Percentiles rank a stretch among this genome's conserved stretches.
Conservation (phyloP, 306 rosid species). For the Prunus mume region DNA sequence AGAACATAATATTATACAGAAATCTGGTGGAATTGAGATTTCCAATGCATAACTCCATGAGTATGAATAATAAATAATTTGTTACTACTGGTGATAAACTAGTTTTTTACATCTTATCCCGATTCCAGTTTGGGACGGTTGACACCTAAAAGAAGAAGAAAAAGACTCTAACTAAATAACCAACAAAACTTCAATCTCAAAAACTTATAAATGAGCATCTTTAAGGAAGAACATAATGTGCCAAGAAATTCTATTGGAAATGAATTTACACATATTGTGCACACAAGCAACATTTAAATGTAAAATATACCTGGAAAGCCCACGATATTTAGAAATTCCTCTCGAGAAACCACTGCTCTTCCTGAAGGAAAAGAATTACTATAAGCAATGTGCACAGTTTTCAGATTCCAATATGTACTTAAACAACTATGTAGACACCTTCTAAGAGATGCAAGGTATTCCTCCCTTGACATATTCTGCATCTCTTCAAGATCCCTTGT, state of each 20-base stretch:
- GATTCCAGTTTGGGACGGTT: not conserved
- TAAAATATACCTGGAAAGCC: conserved; percentile 75
- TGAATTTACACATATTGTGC: not conserved
- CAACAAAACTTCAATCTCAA: not conserved
- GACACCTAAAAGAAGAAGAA: not conserved
- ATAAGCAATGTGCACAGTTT: conserved; percentile 26
- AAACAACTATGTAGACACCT: conserved; percentile 43
- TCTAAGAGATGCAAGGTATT: conserved; percentile 91
- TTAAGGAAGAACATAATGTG: not conserved
- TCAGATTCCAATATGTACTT: conserved; percentile 15
- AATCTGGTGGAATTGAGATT: not conserved
- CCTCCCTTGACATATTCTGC: conserved; percentile 94
- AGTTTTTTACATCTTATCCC: not conserved
- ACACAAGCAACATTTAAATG: conserved; percentile 14
- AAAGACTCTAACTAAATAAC: not conserved
- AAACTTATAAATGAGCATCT: not conserved
- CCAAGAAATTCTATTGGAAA: not conserved
- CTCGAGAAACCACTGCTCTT: conserved; percentile 99
- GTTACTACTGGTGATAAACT: not conserved
- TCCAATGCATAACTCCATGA: not conserved
- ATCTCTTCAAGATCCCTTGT: conserved; percentile 97
- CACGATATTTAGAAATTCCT: conserved; percentile 93
- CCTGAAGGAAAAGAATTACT: conserved; percentile 49
- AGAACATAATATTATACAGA: not conserved
- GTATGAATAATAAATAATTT: not conserved